Percentiles rank a stretch among this genome's conserved stretches.
These are phyloP conservation scores for Cutaneotrichosporon cavernicola DNA, from an alignment of 1,284 basidiomycete species.

Conservation along the genomic window DNA sequence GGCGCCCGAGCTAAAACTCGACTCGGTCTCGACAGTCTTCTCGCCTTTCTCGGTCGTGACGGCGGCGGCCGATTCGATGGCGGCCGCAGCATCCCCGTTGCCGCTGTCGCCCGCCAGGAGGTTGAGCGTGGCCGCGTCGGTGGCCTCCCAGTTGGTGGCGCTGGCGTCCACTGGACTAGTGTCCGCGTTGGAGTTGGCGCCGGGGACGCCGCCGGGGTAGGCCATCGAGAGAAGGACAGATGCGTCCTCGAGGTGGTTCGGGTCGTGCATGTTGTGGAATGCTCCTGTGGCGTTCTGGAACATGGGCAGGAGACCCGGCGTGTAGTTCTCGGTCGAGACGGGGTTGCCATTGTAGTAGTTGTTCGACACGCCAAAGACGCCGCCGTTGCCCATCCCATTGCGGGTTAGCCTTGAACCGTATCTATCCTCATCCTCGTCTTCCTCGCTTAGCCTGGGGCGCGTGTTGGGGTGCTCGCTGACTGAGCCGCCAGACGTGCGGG, in stretches of 20 bases:
- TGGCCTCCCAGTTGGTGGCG: conserved; percentile 26
- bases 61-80: conserved; percentile 14
- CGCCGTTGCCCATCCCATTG: conserved; percentile 42
- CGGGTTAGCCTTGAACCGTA: conserved; percentile 36
- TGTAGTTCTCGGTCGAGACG: conserved; percentile 35
- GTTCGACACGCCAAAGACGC: conserved; percentile 34
- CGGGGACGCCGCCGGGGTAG: conserved; percentile 44
- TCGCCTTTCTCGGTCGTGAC: conserved; percentile 10
- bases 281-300: conserved; percentile 35
- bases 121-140: conserved; percentile 5
- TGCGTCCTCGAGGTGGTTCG: conserved; percentile 52
- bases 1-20: conserved; percentile 32
- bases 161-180: conserved; percentile 33
- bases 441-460: conserved; percentile 21
- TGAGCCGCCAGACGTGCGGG: conserved; percentile 21
- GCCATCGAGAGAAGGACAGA: conserved; percentile 52
- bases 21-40: conserved; percentile 14
- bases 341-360: conserved; percentile 32
- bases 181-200: conserved; percentile 8
- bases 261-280: conserved; percentile 41
- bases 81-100: conserved; percentile 17
- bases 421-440: conserved; percentile 38
- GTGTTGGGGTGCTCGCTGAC: conserved; percentile 13
- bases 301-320: conserved; percentile 45
- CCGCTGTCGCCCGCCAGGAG: conserved; percentile 6